phyloP scores from a whole-genome alignment of 2,329 filamentous ascomycete genomes.

The Cytospora mali region DNA sequence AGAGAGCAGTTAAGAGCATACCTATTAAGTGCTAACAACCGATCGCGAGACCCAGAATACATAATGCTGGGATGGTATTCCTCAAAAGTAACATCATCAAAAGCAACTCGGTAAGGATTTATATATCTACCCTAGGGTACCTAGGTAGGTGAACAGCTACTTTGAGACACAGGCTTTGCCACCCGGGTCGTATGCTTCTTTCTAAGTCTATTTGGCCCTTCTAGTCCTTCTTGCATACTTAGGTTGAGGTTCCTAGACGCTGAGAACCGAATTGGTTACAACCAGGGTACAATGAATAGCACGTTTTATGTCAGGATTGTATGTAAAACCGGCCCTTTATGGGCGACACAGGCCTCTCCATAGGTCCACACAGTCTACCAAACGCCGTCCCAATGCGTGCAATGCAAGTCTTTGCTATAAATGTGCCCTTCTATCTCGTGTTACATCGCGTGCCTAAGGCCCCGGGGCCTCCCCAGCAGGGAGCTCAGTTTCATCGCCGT shows the following conservation, averaged over 20 bases:
- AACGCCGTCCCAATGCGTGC: conserved; percentile 21
- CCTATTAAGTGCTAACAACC: no score
- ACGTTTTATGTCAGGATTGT: background rate
- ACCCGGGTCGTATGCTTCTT: background rate
- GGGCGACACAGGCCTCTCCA: background rate
- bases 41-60: no score
- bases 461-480: background rate
- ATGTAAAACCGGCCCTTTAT: background rate
- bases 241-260: background rate
- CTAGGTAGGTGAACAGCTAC: no score
- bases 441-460: background rate
- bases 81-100: no score
- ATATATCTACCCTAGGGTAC: no score
- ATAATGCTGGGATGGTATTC: no score
- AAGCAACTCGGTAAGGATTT: no score
- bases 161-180: background rate
- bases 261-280: background rate
- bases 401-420: background rate
- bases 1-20: no score
- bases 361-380: background rate
- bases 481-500: background rate
- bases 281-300: background rate
- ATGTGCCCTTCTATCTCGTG: background rate
- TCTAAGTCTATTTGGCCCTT: background rate
- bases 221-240: background rate